Conservation (phyloP, 192 early-diverging fungal genomes). For the Obelidium mucronatum region DNA sequence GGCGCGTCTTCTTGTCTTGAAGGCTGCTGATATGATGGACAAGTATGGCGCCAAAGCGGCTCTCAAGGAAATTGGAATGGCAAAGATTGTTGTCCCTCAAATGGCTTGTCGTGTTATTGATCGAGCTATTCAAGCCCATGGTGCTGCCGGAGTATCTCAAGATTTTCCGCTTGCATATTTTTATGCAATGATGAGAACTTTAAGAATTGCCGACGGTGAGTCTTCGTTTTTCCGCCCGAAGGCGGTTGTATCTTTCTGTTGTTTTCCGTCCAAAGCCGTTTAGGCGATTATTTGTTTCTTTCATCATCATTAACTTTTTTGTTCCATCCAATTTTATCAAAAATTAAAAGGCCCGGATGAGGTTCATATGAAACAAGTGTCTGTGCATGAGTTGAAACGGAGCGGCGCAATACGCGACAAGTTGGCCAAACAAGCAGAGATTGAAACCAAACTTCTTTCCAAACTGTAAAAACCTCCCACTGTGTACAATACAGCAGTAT, state of each 20-base stretch:
- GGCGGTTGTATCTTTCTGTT: constrained; percentile 3
- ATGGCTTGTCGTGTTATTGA: constrained; percentile 83
- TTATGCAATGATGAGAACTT: constrained; percentile 79
- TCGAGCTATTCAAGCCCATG: constrained; percentile 91
- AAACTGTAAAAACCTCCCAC: too few species aligned
- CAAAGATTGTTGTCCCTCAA: constrained; percentile 89
- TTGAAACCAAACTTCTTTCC: constrained; percentile 1
- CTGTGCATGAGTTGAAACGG: constrained; percentile 50
- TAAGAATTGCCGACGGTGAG: constrained; percentile 90
- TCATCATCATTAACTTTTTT: background rate
- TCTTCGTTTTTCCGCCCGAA: background rate
- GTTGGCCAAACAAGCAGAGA: constrained; percentile 39
- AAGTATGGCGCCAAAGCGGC: constrained; percentile 85
- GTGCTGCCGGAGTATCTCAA: constrained; percentile 89
- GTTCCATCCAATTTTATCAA: too few species aligned
- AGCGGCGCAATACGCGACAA: constrained; percentile 29
- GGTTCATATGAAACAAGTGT: constrained; percentile 88
- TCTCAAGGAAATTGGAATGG: constrained; percentile 95
- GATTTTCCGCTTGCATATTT: constrained; percentile 87
- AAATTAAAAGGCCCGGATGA: constrained; percentile 81
- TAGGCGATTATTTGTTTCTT: background rate
- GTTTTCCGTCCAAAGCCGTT: constrained; percentile 6
- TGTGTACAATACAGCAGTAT: too few species aligned
- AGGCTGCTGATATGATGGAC: constrained; percentile 93
- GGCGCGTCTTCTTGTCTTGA: constrained; percentile 90